Conservation (phyloP, 2,329 filamentous ascomycete species). For the Penicillium paneum region DNA sequence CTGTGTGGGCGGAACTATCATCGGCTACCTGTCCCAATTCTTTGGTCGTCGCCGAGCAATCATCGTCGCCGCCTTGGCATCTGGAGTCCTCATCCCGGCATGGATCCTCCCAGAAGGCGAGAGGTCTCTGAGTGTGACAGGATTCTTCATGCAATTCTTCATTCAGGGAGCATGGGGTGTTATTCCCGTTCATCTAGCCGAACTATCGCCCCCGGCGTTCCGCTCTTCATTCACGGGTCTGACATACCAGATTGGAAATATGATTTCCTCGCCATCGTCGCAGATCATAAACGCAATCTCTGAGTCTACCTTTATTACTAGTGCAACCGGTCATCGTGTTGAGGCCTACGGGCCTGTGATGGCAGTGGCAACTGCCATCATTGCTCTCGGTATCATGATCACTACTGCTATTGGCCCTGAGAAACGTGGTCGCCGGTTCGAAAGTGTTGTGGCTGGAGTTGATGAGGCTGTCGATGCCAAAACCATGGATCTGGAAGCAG, state of each 20-base stretch:
- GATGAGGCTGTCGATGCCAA: constrained; percentile 17
- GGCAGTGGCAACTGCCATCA: constrained; percentile 74
- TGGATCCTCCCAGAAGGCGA: constrained; percentile 58
- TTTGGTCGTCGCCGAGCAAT: constrained; percentile 61
- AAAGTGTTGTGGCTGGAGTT: constrained; percentile 52
- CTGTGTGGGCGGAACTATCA: constrained; percentile 54
- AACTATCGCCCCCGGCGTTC: constrained; percentile 69
- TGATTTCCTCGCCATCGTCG: constrained; percentile 57
- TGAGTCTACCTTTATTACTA: constrained; percentile 58
- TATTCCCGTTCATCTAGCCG: constrained; percentile 72
- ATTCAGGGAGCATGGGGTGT: constrained; percentile 69
- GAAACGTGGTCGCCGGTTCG: constrained; percentile 68
- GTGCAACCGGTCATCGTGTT: constrained; percentile 54
- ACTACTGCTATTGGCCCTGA: constrained; percentile 71
- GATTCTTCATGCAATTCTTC: constrained; percentile 58
- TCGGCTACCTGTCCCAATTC: constrained; percentile 71
- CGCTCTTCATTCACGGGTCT: constrained; percentile 67
- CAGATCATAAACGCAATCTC: constrained; percentile 76
- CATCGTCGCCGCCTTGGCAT: constrained; percentile 64
- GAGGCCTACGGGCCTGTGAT: constrained; percentile 72
- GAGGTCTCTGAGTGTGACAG: constrained; percentile 27
- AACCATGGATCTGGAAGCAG: constrained; percentile 21
- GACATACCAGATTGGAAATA: constrained; percentile 73
- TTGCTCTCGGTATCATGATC: constrained; percentile 64
- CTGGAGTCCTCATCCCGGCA: constrained; percentile 64